A percentile compares a stretch with the other conserved stretches of the same genome.
Conservation (phyloP, 176 grass and related monocot species). For the Avena insularis region DNA sequence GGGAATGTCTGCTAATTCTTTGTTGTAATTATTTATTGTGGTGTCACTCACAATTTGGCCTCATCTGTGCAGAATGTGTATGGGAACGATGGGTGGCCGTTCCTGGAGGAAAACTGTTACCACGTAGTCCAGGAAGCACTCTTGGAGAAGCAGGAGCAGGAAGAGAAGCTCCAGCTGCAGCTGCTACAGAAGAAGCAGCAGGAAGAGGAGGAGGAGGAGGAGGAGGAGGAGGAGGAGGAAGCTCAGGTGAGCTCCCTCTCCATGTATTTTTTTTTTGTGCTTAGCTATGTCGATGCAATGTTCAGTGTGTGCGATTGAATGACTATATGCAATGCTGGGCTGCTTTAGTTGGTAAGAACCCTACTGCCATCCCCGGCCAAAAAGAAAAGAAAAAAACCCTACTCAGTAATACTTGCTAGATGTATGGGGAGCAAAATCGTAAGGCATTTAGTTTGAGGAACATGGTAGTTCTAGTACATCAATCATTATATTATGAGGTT, state of each 20-base stretch:
- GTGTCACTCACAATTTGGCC: neutral
- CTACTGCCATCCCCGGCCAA: neutral
- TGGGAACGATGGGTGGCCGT: conserved; percentile 10
- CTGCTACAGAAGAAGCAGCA: neutral
- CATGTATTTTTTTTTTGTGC: neutral
- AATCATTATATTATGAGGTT: neutral
- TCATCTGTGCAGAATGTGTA: neutral
- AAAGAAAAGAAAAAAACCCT: neutral
- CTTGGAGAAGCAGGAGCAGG: conserved; percentile 27
- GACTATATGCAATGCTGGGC: neutral
- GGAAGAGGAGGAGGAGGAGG: neutral
- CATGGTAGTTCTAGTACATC: neutral
- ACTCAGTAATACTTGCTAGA: neutral
- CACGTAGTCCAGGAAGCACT: conserved; percentile 27
- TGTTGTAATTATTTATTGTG: neutral
- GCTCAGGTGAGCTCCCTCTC: neutral
- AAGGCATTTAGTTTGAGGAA: conserved; percentile 22
- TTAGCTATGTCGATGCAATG: neutral
- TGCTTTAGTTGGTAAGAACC: neutral
- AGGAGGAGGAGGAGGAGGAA: no score
- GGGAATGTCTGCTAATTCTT: neutral
- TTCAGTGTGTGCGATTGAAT: neutral
- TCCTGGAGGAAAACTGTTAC: conserved; percentile 31
- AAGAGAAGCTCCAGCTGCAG: neutral
- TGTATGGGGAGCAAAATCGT: neutral